Evolutionary conservation across 805 yeast species (phyloP).

Genomic region (Candida loeiensis): DNA sequence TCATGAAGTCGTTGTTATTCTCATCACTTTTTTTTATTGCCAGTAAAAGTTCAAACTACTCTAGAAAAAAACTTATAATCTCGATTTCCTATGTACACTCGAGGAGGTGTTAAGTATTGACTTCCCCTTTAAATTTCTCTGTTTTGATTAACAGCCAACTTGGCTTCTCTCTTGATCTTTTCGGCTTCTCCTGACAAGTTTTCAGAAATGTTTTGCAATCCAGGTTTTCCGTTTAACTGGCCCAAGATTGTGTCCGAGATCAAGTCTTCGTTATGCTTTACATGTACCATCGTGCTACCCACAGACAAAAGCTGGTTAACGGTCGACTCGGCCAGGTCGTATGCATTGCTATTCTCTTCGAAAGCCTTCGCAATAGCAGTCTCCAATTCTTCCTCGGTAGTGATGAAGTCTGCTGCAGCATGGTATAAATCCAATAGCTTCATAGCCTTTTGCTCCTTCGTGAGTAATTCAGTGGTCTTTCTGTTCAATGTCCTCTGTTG

Average conservation of each 20-base stretch:
- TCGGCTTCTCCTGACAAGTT: slow-evolving; percentile 39
- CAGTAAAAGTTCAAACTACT: slow-evolving; percentile 1
- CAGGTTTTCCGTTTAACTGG: slow-evolving; percentile 41
- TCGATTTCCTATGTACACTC: slow-evolving; percentile 2
- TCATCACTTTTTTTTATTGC: background rate
- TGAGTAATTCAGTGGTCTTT: slow-evolving; percentile 48
- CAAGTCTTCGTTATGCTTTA: slow-evolving; percentile 29
- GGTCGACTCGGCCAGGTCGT: slow-evolving; percentile 30
- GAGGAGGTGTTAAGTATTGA: background rate
- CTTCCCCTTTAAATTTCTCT: background rate
- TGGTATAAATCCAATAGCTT: slow-evolving; percentile 69
- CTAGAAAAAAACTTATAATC: background rate
- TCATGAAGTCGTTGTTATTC: slow-evolving; percentile 4
- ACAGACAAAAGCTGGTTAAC: slow-evolving; percentile 35
- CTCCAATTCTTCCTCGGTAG: slow-evolving; percentile 64
- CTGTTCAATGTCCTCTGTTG: slow-evolving; percentile 70
- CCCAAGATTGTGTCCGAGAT: slow-evolving; percentile 38
- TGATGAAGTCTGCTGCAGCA: slow-evolving; percentile 62
- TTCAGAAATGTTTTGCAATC: slow-evolving; percentile 35
- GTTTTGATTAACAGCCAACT: slow-evolving; percentile 24
- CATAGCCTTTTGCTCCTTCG: slow-evolving; percentile 51
- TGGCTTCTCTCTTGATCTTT: slow-evolving; percentile 35
- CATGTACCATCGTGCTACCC: slow-evolving; percentile 26
- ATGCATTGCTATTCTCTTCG: slow-evolving; percentile 35
- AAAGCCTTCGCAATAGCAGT: slow-evolving; percentile 57